Evolutionary conservation across 2,329 filamentous ascomycete species (phyloP), one percentile per base, ranked within the genome.

Genomic region (Beauveria sp.): DNA sequence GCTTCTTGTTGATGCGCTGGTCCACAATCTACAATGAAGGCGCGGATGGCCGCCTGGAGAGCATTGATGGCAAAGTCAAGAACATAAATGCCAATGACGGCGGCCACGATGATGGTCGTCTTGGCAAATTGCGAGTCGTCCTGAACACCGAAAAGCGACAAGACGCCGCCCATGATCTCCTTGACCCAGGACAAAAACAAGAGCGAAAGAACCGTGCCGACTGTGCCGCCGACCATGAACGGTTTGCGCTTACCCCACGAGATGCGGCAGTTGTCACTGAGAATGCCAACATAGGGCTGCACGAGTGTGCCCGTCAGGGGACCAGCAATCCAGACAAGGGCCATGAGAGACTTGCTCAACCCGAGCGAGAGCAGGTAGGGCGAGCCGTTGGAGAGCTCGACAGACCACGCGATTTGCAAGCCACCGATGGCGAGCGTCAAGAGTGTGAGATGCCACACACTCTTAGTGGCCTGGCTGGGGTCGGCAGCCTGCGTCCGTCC

Each of bases 1-100:
- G 88, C 82, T 74, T 96, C 93, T 76, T 98, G 93, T 73, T 98
- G 93, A 70, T 97, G 93, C 1, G 90, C 85, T 0, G 95, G 95
- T 0, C 91, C 90, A 69, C 92, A 93, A 71, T 98, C 93, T 26
- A 97, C 90, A 60, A 98, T 96, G 72, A 96, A 96, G 26, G 93
- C 91, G 66, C 93, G 85, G 69, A 97, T 90, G 5, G 87, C 90
- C 54, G 95, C 93, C 82, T 98, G 93, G 40, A 98, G 91, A 83
- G 93, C 95, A 75, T 98, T 98, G 77, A 98, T 95, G 69, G 93
- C 87, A 73, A 98, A 95, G 73, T 98, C 93, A 56, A 98, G 82
- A 55, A 95, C 80, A 74, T 96, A 98, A 68, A 98, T 89, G 77
- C 92, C 88, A 34, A 92, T 71, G 6, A 96, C 91, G 8, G 93